Percentiles rank a stretch among this genome's conserved stretches.
Evolutionary conservation across 225 moss, liverwort and hornwort species (phyloP).

Genomic region (Bryum argenteum): DNA sequence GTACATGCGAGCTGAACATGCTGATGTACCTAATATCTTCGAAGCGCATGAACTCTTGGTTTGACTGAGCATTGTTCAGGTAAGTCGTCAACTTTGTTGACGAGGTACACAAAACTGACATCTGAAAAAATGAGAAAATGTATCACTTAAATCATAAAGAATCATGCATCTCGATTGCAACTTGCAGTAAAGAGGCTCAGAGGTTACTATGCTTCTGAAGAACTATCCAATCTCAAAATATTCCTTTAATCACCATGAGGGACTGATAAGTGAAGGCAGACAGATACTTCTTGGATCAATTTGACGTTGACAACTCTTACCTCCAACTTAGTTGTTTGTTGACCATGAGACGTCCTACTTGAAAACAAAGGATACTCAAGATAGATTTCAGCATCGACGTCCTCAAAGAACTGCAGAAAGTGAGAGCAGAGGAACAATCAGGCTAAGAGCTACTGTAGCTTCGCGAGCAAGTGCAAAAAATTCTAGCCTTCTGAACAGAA

Average conservation of each 20-base stretch:
- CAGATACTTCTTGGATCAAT: background rate
- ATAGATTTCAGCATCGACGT: conserved; percentile 68
- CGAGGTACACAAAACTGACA: conserved; percentile 51
- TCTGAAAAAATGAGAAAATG: conserved; percentile 38
- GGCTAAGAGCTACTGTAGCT: conserved; percentile 13
- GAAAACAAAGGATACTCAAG: conserved; percentile 84
- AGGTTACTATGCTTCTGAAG: background rate
- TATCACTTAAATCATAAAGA: background rate
- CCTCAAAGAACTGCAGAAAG: conserved; percentile 63
- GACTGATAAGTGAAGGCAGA: background rate
- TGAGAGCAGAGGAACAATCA: conserved; percentile 15
- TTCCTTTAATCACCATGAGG: background rate
- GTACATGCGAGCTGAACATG: background rate
- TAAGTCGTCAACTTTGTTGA: conserved; percentile 27
- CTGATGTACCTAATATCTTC: conserved; percentile 44
- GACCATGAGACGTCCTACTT: conserved; percentile 51
- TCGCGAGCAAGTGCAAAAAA: conserved; percentile 8
- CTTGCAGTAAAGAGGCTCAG: conserved; percentile 16
- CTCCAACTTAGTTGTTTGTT: conserved; percentile 66
- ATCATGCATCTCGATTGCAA: conserved; percentile 19
- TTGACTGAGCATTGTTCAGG: conserved; percentile 30
- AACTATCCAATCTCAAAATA: background rate
- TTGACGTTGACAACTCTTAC: conserved; percentile 34
- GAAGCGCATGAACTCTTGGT: conserved; percentile 30
- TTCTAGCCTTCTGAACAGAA: background rate